Conservation (phyloP, 2,329 filamentous ascomycete species). For the Davidsoniella neocaledoniae region DNA sequence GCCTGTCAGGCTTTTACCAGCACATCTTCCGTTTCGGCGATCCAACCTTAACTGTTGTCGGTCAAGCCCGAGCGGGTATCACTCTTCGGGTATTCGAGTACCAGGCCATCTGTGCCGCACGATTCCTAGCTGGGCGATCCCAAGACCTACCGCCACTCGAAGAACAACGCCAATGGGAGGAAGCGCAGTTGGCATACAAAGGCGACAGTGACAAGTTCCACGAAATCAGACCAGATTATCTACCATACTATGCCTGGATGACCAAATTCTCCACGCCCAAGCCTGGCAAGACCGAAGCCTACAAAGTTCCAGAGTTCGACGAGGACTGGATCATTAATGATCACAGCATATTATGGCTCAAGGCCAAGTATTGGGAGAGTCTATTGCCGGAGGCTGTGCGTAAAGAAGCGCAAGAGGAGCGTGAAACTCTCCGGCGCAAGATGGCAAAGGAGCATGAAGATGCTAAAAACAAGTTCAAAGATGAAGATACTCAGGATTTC, state of each 20-base stretch:
- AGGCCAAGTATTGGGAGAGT: slow-evolving; percentile 18
- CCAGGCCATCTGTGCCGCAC: slow-evolving; percentile 23
- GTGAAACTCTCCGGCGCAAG: not conserved
- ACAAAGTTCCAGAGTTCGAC: slow-evolving; percentile 26
- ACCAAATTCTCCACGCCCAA: slow-evolving; percentile 24
- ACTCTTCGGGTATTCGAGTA: slow-evolving; percentile 24
- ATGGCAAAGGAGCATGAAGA: not conserved
- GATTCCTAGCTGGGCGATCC: slow-evolving; percentile 20
- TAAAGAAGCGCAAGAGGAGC: not conserved
- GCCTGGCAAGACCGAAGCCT: slow-evolving; percentile 20
- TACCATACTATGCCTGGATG: slow-evolving; percentile 24
- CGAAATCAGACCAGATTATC: slow-evolving; percentile 21
- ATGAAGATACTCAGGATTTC: not conserved
- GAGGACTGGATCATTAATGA: slow-evolving; percentile 20
- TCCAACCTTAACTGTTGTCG: slow-evolving; percentile 20
- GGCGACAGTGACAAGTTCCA: slow-evolving; percentile 21
- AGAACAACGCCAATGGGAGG: slow-evolving; percentile 21
- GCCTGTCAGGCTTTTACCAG: slow-evolving; percentile 22
- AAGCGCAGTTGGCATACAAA: slow-evolving; percentile 16
- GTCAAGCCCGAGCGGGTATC: slow-evolving; percentile 21
- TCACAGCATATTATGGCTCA: slow-evolving; percentile 17
- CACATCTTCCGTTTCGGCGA: slow-evolving; percentile 22
- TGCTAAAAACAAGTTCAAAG: not conserved
- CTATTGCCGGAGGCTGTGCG: slow-evolving; percentile 17
- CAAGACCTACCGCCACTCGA: slow-evolving; percentile 15